Base-by-base conservation (phyloP, 2,329 filamentous ascomycete genomes). In the Hypomyces perniciosus region DNA sequence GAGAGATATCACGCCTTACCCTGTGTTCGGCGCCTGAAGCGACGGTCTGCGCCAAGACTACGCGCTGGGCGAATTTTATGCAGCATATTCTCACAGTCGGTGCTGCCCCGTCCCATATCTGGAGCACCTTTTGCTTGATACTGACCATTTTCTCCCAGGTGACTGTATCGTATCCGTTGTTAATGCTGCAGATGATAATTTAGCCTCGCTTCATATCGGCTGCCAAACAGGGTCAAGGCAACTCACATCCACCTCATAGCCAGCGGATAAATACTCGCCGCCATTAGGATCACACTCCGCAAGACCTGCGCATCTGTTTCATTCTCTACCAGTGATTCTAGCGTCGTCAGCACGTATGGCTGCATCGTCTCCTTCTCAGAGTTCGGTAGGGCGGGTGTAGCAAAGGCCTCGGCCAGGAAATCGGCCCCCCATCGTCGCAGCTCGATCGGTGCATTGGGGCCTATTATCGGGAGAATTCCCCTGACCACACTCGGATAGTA, bases 221-320 rank as follows among this genome's bases (percentile, higher is more conserved):
- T 2, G 4, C 20, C 20, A 4, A 5, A 42, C n/a, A 12, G 35
- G 33, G 27, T 12, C 35, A 40, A 47, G 90, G 26, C 10, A 12
- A 90, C 90, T 76, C 85, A 96, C 91, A 91, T 93, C 81, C 95
- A 90, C 72, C 89, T 83, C 77, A 97, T 85, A 35, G 95, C 84
- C 58, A 96, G 78, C 51, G 91, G 89, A 68, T 97, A 99, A 65
- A 97, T 85, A 75, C 90, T 96, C 50, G 93, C 88, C 50, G 88
- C 86, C 44, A 90, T 85, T 71, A 96, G 90, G 57, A 97, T 86
- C 59, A 88, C 84, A 68, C 86, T 90, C 69, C 90, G 90, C 65
- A 96, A 72, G 52, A 97, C 90, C 55, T 84, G 78, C 33, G 80
- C 72, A 70, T 97, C 93, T 64, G 90, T 84, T n/a, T 81, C 78